Evolutionary conservation across 768 basidiomycete genomes (phyloP).

Genomic region (Termitomyces bulborhizus): DNA sequence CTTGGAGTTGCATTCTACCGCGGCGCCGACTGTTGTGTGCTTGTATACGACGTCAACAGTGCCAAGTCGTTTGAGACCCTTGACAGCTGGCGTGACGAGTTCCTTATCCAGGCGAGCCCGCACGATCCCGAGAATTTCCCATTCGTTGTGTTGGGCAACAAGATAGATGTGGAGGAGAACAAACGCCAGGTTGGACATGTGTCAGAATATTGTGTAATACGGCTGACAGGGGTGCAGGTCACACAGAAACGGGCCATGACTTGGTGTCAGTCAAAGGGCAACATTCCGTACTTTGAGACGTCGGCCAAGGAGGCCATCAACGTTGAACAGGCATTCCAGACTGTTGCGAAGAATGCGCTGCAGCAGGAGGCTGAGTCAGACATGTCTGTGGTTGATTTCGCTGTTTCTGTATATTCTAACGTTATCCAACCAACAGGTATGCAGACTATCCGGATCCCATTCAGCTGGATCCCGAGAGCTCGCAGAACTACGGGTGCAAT

Average conservation of each 20-base stretch:
- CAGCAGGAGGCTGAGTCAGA: conserved; percentile 92
- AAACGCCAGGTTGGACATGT: conserved; percentile 79
- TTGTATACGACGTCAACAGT: conserved; percentile 99
- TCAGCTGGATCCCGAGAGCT: conserved; percentile 88
- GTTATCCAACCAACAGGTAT: conserved; percentile 48
- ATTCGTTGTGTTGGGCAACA: conserved; percentile 99
- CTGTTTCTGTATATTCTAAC: background rate
- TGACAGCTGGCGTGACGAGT: conserved; percentile 99
- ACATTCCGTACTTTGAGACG: conserved; percentile 99
- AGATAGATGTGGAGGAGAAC: conserved; percentile 99
- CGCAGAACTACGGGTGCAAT: conserved; percentile 88
- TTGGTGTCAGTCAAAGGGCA: conserved; percentile 99
- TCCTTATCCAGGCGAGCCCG: conserved; percentile 96
- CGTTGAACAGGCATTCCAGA: conserved; percentile 99
- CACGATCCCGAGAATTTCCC: conserved; percentile 99
- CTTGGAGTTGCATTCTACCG: conserved; percentile 99
- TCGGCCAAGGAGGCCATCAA: conserved; percentile 99
- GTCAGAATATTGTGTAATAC: background rate
- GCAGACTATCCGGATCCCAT: conserved; percentile 99
- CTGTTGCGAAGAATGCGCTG: conserved; percentile 98
- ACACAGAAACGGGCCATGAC: conserved; percentile 99
- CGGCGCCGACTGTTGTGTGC: conserved; percentile 97
- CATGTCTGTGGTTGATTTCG: background rate
- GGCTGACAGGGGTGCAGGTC: conserved; percentile 47
- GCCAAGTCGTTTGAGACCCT: conserved; percentile 97